phyloP scores from a whole-genome alignment of 257 asterid genomes.

The Penstemon davidsonii region DNA sequence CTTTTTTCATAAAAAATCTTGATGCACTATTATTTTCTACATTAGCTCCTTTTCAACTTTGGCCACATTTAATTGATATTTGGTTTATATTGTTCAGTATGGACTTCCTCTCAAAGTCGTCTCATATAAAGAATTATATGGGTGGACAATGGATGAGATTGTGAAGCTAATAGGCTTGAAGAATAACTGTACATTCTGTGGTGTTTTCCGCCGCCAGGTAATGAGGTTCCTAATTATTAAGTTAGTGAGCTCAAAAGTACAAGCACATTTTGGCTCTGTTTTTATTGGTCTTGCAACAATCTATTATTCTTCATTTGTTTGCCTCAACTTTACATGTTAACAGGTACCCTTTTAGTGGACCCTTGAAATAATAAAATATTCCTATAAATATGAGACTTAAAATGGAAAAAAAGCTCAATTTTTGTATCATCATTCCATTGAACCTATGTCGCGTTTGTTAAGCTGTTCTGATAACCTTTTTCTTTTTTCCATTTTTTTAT shows the following conservation, averaged over 20 bases:
- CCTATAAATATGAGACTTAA: conserved; percentile 1
- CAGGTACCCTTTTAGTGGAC: neutral
- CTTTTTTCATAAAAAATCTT: neutral
- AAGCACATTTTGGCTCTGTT: neutral
- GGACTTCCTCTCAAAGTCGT: conserved; percentile 95
- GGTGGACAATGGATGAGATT: conserved; percentile 99
- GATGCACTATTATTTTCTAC: conserved; percentile 14
- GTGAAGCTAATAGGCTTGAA: conserved; percentile 93
- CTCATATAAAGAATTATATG: conserved; percentile 88
- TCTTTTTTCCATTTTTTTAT: neutral
- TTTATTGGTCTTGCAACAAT: neutral
- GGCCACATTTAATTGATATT: conserved; percentile 18
- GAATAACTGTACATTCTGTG: conserved; percentile 98
- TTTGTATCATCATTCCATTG: neutral
- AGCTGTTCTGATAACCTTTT: neutral
- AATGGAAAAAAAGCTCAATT: neutral
- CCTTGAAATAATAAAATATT: neutral
- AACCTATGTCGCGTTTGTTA: neutral
- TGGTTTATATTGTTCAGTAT: conserved; percentile 50
- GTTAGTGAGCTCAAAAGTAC: neutral
- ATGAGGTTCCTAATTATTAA: neutral
- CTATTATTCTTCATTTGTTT: neutral
- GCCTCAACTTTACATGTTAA: neutral
- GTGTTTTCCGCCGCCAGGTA: conserved; percentile 99
- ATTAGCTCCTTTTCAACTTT: conserved; percentile 5